Evolutionary conservation across 1,284 basidiomycete species (phyloP).

Genomic region (Irpex sp.): DNA sequence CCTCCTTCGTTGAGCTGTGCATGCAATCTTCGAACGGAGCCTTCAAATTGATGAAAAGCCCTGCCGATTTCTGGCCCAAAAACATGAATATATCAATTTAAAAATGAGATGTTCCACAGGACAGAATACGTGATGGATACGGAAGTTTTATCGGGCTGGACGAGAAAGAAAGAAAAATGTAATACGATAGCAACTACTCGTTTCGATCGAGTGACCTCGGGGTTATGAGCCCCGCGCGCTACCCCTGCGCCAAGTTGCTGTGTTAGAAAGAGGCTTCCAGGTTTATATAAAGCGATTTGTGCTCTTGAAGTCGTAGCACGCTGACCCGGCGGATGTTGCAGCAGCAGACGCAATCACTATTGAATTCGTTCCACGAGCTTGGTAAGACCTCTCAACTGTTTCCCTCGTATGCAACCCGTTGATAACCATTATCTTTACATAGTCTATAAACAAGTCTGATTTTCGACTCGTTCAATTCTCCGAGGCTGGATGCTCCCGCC

Average conservation of each 20-base stretch:
- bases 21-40: neutral
- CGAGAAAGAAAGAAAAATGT: neutral
- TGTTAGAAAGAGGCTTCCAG: neutral
- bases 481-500: too few species aligned
- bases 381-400: too few species aligned
- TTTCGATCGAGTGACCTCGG: slow-evolving; percentile 7
- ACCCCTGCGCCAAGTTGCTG: slow-evolving; percentile 7
- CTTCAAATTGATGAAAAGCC: too few species aligned
- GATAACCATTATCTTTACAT: too few species aligned
- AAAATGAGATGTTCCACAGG: neutral
- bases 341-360: neutral
- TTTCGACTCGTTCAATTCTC: too few species aligned
- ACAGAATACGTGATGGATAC: neutral
- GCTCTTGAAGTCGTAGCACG: neutral
- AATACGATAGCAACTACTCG: slow-evolving; percentile 4
- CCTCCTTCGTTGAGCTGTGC: too few species aligned
- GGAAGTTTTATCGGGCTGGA: neutral
- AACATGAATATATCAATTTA: too few species aligned
- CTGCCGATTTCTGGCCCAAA: too few species aligned
- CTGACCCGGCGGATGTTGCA: neutral
- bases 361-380: too few species aligned
- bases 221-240: slow-evolving; percentile 7
- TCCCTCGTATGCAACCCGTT: too few species aligned
- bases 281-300: neutral
- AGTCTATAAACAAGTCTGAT: too few species aligned